These are phyloP conservation scores for Zea luxurians DNA, from an alignment of 176 grass and related monocot genomes.

Conservation along the genomic window DNA sequence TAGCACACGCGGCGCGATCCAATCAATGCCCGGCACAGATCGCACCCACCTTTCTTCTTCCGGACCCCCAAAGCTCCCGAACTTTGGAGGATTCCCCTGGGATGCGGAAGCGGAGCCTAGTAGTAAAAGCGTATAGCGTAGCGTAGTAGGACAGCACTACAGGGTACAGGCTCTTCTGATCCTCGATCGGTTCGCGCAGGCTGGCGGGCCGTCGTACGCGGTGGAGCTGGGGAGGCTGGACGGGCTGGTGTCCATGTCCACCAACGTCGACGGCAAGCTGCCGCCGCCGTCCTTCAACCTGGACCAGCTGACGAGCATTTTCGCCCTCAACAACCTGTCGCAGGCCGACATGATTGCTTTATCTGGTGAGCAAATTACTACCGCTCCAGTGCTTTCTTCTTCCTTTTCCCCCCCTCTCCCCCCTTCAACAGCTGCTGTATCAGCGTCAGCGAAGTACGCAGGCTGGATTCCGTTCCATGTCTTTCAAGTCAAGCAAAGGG, in stretches of 20 bases:
- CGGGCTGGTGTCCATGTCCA: slow-evolving; percentile 75
- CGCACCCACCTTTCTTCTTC: background rate
- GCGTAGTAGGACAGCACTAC: no score
- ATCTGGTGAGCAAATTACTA: slow-evolving; percentile 57
- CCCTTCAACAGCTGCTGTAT: background rate
- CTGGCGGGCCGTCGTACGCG: slow-evolving; percentile 68
- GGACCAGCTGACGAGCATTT: slow-evolving; percentile 68
- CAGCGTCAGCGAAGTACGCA: background rate
- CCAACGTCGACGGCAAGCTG: slow-evolving; percentile 63
- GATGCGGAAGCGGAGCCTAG: no score
- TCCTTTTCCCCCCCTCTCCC: background rate
- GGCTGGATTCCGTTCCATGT: background rate
- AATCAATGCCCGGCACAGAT: background rate
- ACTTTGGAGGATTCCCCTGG: no score
- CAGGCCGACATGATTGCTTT: slow-evolving; percentile 82
- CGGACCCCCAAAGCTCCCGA: no score
- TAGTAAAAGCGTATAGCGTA: no score
- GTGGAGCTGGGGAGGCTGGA: slow-evolving; percentile 86
- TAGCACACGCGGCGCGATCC: background rate
- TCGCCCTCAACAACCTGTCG: slow-evolving; percentile 82
- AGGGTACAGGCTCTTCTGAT: no score
- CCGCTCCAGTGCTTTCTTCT: background rate
- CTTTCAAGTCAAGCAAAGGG: slow-evolving; percentile 35
- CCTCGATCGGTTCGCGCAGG: slow-evolving; percentile 28
- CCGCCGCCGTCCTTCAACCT: slow-evolving; percentile 65